Evolutionary conservation across 2,329 filamentous ascomycete species (phyloP).

Genomic region (Paramyrothecium sp.): DNA sequence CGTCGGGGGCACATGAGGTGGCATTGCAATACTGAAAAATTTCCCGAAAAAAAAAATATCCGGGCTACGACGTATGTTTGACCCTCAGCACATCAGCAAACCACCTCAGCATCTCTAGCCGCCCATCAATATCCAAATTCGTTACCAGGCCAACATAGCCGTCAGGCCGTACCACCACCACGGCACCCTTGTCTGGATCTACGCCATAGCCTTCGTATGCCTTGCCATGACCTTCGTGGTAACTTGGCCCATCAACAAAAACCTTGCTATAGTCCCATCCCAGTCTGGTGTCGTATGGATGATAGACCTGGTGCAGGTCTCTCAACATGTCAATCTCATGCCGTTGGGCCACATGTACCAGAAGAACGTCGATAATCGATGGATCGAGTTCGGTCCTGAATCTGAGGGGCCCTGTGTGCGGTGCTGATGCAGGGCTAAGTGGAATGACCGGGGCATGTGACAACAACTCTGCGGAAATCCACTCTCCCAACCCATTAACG

Average conservation of each 20-base stretch:
- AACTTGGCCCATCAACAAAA: conserved; percentile 51
- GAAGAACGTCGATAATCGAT: conserved; percentile 55
- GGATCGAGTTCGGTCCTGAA: conserved; percentile 12
- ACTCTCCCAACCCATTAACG: conserved; percentile 45
- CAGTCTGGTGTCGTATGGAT: conserved; percentile 39
- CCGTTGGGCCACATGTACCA: conserved; percentile 55
- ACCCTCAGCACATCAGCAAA: conserved; percentile 7
- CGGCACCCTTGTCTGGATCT: conserved; percentile 50
- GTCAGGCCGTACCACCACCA: conserved; percentile 64
- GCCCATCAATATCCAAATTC: conserved; percentile 28
- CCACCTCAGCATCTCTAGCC: conserved; percentile 9
- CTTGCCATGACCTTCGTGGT: conserved; percentile 50
- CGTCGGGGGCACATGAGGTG: no score
- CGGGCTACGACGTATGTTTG: no score
- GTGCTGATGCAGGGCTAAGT: conserved; percentile 15
- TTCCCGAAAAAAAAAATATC: no score
- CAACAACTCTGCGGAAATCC: conserved; percentile 40
- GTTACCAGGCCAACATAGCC: conserved; percentile 57
- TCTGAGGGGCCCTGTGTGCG: not conserved
- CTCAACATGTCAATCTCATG: conserved; percentile 43
- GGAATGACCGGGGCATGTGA: conserved; percentile 26
- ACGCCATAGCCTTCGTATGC: conserved; percentile 60
- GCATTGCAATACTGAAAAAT: no score
- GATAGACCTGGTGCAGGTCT: conserved; percentile 49
- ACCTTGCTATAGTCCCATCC: conserved; percentile 59